A percentile compares a stretch with the other conserved stretches of the same genome.
Conservation (phyloP, 2,329 filamentous ascomycete species). For the Onygenales sp. region DNA sequence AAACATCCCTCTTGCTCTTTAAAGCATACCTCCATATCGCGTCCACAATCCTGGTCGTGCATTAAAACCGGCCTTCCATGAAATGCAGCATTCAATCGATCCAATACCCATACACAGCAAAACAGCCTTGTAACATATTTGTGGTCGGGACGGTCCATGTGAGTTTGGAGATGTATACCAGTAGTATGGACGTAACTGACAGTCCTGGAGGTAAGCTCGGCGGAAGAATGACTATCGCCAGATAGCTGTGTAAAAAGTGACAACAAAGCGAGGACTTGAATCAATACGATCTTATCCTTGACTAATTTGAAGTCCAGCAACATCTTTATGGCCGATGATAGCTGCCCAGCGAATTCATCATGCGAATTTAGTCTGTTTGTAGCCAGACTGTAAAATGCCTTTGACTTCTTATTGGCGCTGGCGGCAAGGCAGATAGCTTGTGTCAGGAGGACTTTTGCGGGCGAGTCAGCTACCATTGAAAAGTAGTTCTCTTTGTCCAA, state of each 20-base stretch:
- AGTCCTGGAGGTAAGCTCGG: conserved; percentile 45
- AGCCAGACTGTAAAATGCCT: conserved; percentile 28
- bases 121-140: conserved; percentile 33
- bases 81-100: conserved; percentile 51
- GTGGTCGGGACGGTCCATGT: conserved; percentile 12
- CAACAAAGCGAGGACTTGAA: conserved; percentile 45
- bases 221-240: conserved; percentile 47
- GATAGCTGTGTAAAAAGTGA: conserved; percentile 51
- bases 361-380: conserved; percentile 7
- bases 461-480: conserved; percentile 15
- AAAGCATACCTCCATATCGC: conserved; percentile 44
- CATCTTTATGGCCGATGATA: conserved; percentile 42
- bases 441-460: conserved; percentile 32
- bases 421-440: conserved; percentile 50
- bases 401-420: conserved; percentile 40
- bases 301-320: conserved; percentile 47
- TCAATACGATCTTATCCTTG: conserved; percentile 45
- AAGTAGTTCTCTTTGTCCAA: conserved; percentile 27
- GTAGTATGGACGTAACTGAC: conserved; percentile 50
- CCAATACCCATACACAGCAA: conserved; percentile 52
- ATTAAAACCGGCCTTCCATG: conserved; percentile 52
- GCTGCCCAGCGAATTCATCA: conserved; percentile 15
- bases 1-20: conserved; percentile 46
- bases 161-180: conserved; percentile 41
- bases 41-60: conserved; percentile 52